Conservation (phyloP, 2,329 filamentous ascomycete genomes). For the Coniosporium tulheliwenetii region DNA sequence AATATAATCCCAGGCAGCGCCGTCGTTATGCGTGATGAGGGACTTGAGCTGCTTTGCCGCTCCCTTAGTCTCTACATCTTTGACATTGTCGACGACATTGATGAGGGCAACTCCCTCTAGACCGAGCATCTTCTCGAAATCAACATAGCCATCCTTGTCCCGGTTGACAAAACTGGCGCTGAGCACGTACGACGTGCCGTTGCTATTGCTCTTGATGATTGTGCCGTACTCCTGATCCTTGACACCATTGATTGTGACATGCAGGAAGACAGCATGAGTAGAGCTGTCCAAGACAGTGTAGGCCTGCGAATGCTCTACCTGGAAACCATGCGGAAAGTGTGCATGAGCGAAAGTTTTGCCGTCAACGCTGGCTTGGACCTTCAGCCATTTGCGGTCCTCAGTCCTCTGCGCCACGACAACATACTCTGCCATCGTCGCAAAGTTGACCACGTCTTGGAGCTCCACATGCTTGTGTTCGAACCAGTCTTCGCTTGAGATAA, state of each 20-base stretch:
- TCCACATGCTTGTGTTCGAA: constrained; percentile 51
- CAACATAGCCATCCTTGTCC: constrained; percentile 62
- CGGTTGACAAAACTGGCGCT: constrained; percentile 72
- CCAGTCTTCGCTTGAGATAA: constrained; percentile 67
- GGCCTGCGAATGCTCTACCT: constrained; percentile 59
- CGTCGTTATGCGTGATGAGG: constrained; percentile 93
- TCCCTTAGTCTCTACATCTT: constrained; percentile 41
- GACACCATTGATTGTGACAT: constrained; percentile 63
- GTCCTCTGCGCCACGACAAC: constrained; percentile 69
- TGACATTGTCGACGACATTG: constrained; percentile 66
- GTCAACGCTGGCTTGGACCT: constrained; percentile 71
- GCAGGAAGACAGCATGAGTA: constrained; percentile 85
- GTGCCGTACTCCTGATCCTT: constrained; percentile 59
- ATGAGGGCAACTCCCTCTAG: constrained; percentile 81
- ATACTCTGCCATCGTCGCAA: constrained; percentile 93
- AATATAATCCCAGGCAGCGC: constrained; percentile 69
- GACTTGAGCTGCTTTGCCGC: constrained; percentile 69
- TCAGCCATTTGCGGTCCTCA: constrained; percentile 51
- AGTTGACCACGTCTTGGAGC: constrained; percentile 61
- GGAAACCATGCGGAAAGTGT: constrained; percentile 73
- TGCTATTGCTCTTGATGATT: constrained; percentile 96
- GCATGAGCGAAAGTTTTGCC: constrained; percentile 69
- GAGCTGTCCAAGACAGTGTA: constrained; percentile 94
- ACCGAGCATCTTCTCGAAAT: constrained; percentile 91
- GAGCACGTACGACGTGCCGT: constrained; percentile 86